Conservation (phyloP, 306 rosid species). For the Rosa rugosa region DNA sequence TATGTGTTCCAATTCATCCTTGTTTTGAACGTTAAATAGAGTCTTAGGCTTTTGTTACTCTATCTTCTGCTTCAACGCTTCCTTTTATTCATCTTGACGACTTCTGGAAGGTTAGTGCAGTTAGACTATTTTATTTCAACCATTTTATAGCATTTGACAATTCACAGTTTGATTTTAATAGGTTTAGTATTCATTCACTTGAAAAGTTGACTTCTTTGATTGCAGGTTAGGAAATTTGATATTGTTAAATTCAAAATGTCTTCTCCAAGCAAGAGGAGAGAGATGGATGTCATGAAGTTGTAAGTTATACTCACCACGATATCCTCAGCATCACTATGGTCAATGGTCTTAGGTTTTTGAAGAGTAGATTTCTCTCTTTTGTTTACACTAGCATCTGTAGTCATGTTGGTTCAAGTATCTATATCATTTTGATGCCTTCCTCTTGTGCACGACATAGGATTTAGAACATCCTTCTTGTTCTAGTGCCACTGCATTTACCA, state of each 20-base stretch:
- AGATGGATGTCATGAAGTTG: slow-evolving; percentile 99
- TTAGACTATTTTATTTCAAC: not conserved
- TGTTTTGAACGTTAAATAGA: slow-evolving; percentile 18
- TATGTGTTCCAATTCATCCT: slow-evolving; percentile 11
- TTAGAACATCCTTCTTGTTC: not conserved
- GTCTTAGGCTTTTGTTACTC: not conserved
- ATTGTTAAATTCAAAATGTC: slow-evolving; percentile 58
- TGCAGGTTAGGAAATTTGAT: slow-evolving; percentile 51
- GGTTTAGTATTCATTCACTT: not conserved
- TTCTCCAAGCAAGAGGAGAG: slow-evolving; percentile 99
- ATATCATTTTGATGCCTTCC: slow-evolving; percentile 2
- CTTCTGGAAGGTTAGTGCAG: not conserved
- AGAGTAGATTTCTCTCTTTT: not conserved
- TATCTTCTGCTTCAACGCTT: not conserved
- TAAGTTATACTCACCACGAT: slow-evolving; percentile 41
- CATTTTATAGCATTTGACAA: not conserved
- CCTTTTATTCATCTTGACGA: not conserved
- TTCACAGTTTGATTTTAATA: not conserved
- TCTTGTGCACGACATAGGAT: not conserved
- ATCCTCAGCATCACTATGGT: not conserved
- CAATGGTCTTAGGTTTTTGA: not conserved
- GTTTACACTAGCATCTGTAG: not conserved
- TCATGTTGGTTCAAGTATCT: slow-evolving; percentile 2
- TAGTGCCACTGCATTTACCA: slow-evolving; percentile 9
- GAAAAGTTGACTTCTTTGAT: slow-evolving; percentile 17